Percentiles rank a stretch among this genome's conserved stretches.
phyloP scores from a whole-genome alignment of 768 basidiomycete genomes.

The Candolleomyces eurysporus region DNA sequence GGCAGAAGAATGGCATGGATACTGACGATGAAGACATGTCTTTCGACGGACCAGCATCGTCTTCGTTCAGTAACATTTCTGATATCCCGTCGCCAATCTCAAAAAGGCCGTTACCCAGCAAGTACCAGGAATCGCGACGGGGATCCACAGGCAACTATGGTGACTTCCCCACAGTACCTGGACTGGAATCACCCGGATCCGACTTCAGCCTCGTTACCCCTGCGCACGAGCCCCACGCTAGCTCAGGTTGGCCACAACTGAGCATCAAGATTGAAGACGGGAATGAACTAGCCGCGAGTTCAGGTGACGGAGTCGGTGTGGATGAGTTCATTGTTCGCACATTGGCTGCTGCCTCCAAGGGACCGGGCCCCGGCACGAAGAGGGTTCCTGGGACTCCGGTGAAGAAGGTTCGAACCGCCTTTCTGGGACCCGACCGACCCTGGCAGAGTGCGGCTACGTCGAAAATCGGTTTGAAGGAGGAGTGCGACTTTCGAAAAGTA shows the following conservation, averaged over 20 bases:
- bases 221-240: slow-evolving; percentile 46
- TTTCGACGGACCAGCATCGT: slow-evolving; percentile 53
- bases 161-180: slow-evolving; percentile 52
- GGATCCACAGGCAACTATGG: slow-evolving; percentile 10
- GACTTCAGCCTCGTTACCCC: slow-evolving; percentile 76
- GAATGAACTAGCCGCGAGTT: slow-evolving; percentile 39
- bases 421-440: slow-evolving; percentile 57
- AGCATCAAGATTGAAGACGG: slow-evolving; percentile 28
- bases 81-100: slow-evolving; percentile 56
- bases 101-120: slow-evolving; percentile 52
- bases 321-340: slow-evolving; percentile 75
- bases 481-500: slow-evolving; percentile 44
- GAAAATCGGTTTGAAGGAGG: slow-evolving; percentile 57
- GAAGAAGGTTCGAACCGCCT: slow-evolving; percentile 66
- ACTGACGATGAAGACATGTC: slow-evolving; percentile 49
- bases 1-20: slow-evolving; percentile 31
- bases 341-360: slow-evolving; percentile 57
- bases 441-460: slow-evolving; percentile 81
- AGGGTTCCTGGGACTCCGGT: slow-evolving; percentile 78
- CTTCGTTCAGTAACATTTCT: slow-evolving; percentile 53
- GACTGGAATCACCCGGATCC: slow-evolving; percentile 59
- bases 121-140: slow-evolving; percentile 56
- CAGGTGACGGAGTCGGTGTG: slow-evolving; percentile 39
- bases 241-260: slow-evolving; percentile 63
- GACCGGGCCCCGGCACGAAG: slow-evolving; percentile 45